Percentiles rank a stretch among this genome's conserved stretches.
Evolutionary conservation across 83 land plant genomes (phyloP).

Genomic region (Picea abies): DNA sequence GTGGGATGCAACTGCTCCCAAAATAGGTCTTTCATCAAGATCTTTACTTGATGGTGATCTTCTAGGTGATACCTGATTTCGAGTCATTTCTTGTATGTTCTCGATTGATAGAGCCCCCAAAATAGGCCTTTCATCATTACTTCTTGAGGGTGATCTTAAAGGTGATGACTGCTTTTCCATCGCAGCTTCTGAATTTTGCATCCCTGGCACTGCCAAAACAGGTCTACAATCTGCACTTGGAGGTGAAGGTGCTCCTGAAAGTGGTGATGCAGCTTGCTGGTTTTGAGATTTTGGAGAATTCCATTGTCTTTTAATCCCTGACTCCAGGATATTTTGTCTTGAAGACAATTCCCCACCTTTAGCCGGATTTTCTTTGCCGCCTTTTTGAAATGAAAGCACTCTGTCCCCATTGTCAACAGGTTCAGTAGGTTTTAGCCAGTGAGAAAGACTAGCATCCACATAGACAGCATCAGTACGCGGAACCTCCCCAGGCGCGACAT

Average conservation of each 20-base stretch:
- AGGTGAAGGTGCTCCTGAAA: background rate
- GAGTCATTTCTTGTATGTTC: background rate
- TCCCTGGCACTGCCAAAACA: background rate
- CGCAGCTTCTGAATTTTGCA: background rate
- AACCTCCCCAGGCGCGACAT: background rate
- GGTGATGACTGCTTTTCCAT: background rate
- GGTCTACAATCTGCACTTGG: background rate
- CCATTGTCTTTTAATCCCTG: background rate
- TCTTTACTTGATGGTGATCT: slow-evolving; percentile 19
- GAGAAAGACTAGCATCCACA: slow-evolving; percentile 18
- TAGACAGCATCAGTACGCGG: background rate
- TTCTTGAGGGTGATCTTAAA: slow-evolving; percentile 5
- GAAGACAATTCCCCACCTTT: background rate
- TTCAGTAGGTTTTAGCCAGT: slow-evolving; percentile 18
- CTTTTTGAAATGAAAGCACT: background rate
- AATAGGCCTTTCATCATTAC: slow-evolving; percentile 21
- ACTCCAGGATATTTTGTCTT: slow-evolving; percentile 3
- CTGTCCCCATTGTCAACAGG: background rate
- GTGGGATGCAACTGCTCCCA: slow-evolving; percentile 20
- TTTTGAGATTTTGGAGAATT: slow-evolving; percentile 5
- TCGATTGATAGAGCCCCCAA: slow-evolving; percentile 14
- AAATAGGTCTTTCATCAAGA: slow-evolving; percentile 20
- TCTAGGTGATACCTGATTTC: slow-evolving; percentile 14
- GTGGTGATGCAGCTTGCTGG: background rate
- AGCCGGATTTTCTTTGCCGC: background rate